These are phyloP conservation scores for Diaporthe sp. DNA, from an alignment of 2,329 filamentous ascomycete species.

Conservation along the genomic window DNA sequence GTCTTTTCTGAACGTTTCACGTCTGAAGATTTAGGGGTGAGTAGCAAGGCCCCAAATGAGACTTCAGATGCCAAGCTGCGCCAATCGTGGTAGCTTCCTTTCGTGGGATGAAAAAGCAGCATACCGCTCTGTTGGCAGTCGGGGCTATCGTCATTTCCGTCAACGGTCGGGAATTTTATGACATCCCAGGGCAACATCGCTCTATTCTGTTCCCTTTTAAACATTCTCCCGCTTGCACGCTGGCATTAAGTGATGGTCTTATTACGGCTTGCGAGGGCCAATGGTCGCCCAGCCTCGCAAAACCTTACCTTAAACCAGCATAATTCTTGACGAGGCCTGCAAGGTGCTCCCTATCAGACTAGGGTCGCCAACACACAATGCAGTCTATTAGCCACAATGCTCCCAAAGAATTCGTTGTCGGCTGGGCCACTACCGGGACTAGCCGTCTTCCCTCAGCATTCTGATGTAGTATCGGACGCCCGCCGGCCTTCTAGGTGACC, in stretches of 20 bases:
- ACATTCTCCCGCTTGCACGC: neutral
- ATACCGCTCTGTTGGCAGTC: neutral
- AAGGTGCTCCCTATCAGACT: slow-evolving; percentile 9
- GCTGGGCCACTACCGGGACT: slow-evolving; percentile 8
- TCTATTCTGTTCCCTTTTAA: neutral
- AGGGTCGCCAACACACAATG: slow-evolving; percentile 20
- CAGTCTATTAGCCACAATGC: slow-evolving; percentile 2
- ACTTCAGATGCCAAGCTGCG: slow-evolving; percentile 19
- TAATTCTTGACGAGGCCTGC: neutral
- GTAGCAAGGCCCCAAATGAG: neutral
- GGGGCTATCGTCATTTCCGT: neutral
- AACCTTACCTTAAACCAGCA: neutral
- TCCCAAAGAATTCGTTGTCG: slow-evolving; percentile 2
- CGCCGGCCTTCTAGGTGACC: neutral
- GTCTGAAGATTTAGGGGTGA: neutral
- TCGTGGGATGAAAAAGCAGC: slow-evolving; percentile 5
- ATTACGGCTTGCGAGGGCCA: neutral
- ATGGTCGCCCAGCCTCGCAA: neutral
- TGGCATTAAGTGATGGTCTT: slow-evolving; percentile 13
- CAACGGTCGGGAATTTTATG: neutral
- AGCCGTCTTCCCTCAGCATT: neutral
- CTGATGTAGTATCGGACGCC: slow-evolving; percentile 5
- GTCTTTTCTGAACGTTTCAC: neutral
- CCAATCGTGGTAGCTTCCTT: neutral
- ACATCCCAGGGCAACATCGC: neutral